Evolutionary conservation across 768 basidiomycete species (phyloP), one percentile per base, ranked within the genome.

Genomic region (Kwoniella dendrophila): DNA sequence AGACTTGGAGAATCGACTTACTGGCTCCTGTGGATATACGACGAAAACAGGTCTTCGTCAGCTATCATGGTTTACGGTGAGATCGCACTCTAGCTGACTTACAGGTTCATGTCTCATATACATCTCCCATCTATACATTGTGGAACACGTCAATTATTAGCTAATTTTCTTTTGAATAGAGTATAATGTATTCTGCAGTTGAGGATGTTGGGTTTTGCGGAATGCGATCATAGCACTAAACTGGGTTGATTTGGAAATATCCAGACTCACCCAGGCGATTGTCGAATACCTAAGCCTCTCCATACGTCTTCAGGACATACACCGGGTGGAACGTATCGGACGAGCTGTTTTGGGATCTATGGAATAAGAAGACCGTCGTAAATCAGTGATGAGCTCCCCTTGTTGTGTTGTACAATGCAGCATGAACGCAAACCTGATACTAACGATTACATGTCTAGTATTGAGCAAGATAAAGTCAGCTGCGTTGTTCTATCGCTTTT

Each of bases 31-130:
- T n/a, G n/a, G n/a, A n/a, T n/a, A n/a, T n/a, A 52, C 20, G 22
- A n/a, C 6, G 6, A n/a, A 24, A 12, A 24, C 24, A 24, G 41
- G 10, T 18, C 6, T 29, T 29, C n/a, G 49, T 62, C 62, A 66
- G 56, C 62, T 60, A 14, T 5, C 8, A 10, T 14, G 8, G 6
- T 20, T 14, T 8, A 43, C 41, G 12, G 18, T n/a, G 18, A 11
- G 6, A 36, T 8, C 34, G 18, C 7, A 43, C 5, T 43, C 12
- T 24, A 44, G 54, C n/a, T 24, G 32, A 65, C 73, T 67, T 30
- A 75, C 73, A 41, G 73, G 73, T 18, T 72, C 73, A 43, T 75
- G 73, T 27, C 73, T 64, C 73, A 75, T 75, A 65, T 75, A 75
- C 73, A 75, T 75, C 53, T 75, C 73, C 73, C 73, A 74, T 57